Conservation (phyloP, 1,284 basidiomycete genomes). For the Inonotus obliquus region DNA sequence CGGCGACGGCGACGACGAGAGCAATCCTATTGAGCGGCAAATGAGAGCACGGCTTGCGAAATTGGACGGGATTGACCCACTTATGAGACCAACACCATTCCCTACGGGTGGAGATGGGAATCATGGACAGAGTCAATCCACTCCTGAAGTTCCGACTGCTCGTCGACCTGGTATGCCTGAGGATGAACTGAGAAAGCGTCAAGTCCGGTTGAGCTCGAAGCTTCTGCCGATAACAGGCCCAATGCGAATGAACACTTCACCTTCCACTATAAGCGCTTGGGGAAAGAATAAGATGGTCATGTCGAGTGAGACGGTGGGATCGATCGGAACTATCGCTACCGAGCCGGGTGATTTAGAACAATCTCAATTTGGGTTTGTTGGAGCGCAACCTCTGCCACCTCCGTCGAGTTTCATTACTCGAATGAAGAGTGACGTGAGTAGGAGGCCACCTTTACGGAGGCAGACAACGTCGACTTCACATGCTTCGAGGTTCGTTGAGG, state of each 20-base stretch:
- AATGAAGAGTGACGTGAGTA: constrained; percentile 20
- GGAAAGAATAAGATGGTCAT: constrained; percentile 5
- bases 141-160: background rate
- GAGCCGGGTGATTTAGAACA: background rate
- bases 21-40: constrained; percentile 17
- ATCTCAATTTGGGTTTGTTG: background rate
- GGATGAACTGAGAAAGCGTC: background rate
- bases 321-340: background rate
- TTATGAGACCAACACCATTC: constrained; percentile 28
- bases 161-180: background rate
- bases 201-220: constrained; percentile 9
- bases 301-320: constrained; percentile 3
- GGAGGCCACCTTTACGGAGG: constrained; percentile 26
- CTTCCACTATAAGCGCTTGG: background rate
- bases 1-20: constrained; percentile 17
- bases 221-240: constrained; percentile 3
- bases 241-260: constrained; percentile 6
- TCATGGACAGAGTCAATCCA: background rate
- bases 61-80: constrained; percentile 66
- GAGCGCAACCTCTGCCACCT: background rate
- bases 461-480: constrained; percentile 3
- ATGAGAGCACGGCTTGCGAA: constrained; percentile 79
- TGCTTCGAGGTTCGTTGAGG: constrained; percentile 14
- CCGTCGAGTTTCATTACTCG: background rate
- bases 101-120: background rate